Conservation (phyloP, 78 protist species). For the Tieghemostelium lacteum region DNA sequence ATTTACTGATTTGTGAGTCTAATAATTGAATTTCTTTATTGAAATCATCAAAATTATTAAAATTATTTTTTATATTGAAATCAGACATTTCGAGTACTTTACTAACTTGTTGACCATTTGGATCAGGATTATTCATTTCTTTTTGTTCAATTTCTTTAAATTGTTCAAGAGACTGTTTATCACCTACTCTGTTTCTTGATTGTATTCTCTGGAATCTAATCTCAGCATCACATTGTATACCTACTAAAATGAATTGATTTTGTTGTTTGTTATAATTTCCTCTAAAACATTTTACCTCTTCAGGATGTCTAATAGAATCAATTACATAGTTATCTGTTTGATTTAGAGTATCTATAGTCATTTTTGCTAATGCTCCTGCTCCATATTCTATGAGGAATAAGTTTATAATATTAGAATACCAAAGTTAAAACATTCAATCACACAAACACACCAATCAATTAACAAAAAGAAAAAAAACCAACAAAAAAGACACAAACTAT, state of each 20-base stretch:
- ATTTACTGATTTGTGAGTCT: too few relatives aligned
- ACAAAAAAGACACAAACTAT: constrained; percentile 43
- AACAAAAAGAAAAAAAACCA: too few relatives aligned
- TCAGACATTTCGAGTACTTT: constrained; percentile 27
- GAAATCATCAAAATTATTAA: too few relatives aligned
- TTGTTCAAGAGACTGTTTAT: not conserved
- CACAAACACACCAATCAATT: not conserved
- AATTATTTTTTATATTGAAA: constrained; percentile 1
- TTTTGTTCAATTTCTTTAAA: constrained; percentile 26
- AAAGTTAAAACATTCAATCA: too few relatives aligned
- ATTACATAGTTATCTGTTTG: constrained; percentile 33
- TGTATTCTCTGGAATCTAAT: constrained; percentile 7
- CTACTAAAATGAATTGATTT: constrained; percentile 13
- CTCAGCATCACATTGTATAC: constrained; percentile 9
- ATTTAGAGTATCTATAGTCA: constrained; percentile 13
- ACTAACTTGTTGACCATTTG: constrained; percentile 67
- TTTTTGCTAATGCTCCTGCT: constrained; percentile 42
- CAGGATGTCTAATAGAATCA: constrained; percentile 77
- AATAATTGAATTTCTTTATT: too few relatives aligned
- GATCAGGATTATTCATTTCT: constrained; percentile 70
- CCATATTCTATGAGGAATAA: constrained; percentile 27
- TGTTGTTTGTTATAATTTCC: not conserved
- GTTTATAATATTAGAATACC: not conserved
- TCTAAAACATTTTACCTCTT: constrained; percentile 59
- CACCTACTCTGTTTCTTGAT: constrained; percentile 52